These are phyloP conservation scores for Dictyostelium brefeldianum DNA, from an alignment of 78 protist genomes.

Conservation along the genomic window DNA sequence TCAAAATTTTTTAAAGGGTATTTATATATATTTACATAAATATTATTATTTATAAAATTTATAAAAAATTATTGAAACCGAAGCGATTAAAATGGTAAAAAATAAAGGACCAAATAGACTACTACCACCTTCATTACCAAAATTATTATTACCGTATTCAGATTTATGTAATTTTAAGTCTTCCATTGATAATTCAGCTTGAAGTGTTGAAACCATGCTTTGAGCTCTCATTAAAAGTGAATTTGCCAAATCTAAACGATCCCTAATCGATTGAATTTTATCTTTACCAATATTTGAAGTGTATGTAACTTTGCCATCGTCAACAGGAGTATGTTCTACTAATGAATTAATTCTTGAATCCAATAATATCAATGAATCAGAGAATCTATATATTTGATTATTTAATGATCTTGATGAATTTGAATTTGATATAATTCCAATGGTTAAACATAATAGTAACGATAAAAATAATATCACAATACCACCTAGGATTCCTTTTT, in stretches of 20 bases:
- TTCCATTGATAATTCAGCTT: constrained; percentile 65
- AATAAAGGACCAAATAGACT: background rate
- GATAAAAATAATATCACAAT: background rate
- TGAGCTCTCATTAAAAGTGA: constrained; percentile 36
- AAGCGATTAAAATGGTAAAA: background rate
- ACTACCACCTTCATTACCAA: background rate
- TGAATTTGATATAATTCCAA: constrained; percentile 8
- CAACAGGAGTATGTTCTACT: background rate
- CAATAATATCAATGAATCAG: constrained; percentile 48
- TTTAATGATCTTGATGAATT: constrained; percentile 19
- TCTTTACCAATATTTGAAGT: constrained; percentile 39
- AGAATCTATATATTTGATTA: constrained; percentile 42
- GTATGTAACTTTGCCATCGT: background rate
- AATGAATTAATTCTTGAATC: constrained; percentile 57
- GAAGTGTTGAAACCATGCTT: constrained; percentile 35
- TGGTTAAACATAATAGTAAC: constrained; percentile 21
- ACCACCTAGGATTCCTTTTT: background rate
- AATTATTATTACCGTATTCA: background rate
- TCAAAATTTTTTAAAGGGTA: background rate
- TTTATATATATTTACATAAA: background rate
- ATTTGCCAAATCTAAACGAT: constrained; percentile 29
- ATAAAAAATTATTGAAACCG: background rate
- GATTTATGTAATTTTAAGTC: constrained; percentile 7
- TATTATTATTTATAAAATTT: background rate
- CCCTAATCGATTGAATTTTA: background rate